Evolutionary conservation across 2,329 filamentous ascomycete genomes (phyloP).

Genomic region (Endoconidiophora laricicola): DNA sequence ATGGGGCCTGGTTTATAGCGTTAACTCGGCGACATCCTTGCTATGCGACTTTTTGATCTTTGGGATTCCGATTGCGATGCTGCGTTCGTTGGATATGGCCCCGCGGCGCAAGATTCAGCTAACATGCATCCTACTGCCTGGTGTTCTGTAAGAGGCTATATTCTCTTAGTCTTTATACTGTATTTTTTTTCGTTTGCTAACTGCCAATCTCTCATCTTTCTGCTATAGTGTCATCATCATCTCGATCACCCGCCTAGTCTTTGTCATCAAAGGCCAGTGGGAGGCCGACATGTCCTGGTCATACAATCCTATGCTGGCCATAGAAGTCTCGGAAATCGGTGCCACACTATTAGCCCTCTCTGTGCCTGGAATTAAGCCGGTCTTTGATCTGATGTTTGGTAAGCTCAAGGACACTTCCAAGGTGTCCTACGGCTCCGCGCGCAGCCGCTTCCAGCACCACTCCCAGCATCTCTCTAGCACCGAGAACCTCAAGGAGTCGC

Average conservation of each 20-base stretch:
- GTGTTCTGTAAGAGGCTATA: conserved; percentile 24
- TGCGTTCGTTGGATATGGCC: conserved; percentile 28
- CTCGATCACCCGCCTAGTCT: conserved; percentile 28
- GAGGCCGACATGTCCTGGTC: conserved; percentile 31
- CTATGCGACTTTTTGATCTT: conserved; percentile 34
- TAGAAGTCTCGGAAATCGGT: conserved; percentile 34
- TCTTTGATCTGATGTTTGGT: conserved; percentile 23
- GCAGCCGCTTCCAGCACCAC: conserved; percentile 19
- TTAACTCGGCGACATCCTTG: conserved; percentile 32
- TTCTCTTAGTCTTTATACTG: not conserved
- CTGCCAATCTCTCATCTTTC: not conserved
- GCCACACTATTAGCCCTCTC: conserved; percentile 34
- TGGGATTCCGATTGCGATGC: conserved; percentile 31
- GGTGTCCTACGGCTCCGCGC: conserved; percentile 16
- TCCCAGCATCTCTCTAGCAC: conserved; percentile 17
- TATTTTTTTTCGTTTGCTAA: not conserved
- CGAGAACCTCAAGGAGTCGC: conserved; percentile 12
- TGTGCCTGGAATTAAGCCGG: conserved; percentile 31
- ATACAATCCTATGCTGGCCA: conserved; percentile 32
- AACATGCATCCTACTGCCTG: conserved; percentile 30
- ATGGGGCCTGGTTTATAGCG: conserved; percentile 35
- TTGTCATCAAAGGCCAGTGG: conserved; percentile 32
- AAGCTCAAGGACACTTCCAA: conserved; percentile 16
- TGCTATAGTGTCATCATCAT: conserved; percentile 29
- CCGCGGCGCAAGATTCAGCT: conserved; percentile 30